Evolutionary conservation across 192 early-diverging fungal species (phyloP).

Genomic region (Gonapodya prolifera): DNA sequence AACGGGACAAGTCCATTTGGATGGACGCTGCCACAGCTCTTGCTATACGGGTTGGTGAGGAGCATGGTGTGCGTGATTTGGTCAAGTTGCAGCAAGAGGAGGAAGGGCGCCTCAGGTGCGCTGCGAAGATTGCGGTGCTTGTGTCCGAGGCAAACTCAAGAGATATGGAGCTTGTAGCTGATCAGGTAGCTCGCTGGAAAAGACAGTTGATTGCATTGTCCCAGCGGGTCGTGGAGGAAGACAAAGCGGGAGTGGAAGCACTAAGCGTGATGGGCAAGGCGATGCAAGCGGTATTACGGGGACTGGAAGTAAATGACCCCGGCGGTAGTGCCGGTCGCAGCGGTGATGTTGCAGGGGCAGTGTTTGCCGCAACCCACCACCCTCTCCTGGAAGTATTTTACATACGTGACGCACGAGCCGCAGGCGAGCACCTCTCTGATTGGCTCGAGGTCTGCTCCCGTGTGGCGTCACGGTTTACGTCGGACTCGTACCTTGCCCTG

Average conservation of each 20-base stretch:
- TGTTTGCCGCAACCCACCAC: conserved; percentile 28
- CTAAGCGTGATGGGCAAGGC: conserved; percentile 31
- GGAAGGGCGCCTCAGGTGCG: conserved; percentile 24
- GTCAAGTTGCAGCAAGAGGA: conserved; percentile 34
- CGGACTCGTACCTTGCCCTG: conserved; percentile 29
- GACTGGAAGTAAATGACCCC: conserved; percentile 24
- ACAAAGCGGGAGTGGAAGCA: conserved; percentile 31
- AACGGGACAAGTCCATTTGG: conserved; percentile 45
- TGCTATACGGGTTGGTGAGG: conserved; percentile 37
- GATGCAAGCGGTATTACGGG: conserved; percentile 35
- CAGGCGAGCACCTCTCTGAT: conserved; percentile 26
- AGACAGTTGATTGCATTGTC: conserved; percentile 27
- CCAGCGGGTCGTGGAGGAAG: conserved; percentile 40
- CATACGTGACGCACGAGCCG: conserved; percentile 25
- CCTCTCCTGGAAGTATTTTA: conserved; percentile 32
- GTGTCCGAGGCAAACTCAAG: conserved; percentile 30
- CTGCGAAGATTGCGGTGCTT: conserved; percentile 37
- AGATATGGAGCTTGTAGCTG: conserved; percentile 31
- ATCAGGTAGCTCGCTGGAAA: conserved; percentile 38
- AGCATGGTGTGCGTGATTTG: conserved; percentile 37
- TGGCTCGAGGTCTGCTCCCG: conserved; percentile 35
- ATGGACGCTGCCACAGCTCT: conserved; percentile 38
- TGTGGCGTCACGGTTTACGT: conserved; percentile 36
- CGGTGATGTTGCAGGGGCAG: neutral
- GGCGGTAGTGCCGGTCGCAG: neutral